phyloP scores from a whole-genome alignment of 176 grass and related monocot genomes.

The Phragmites australis region DNA sequence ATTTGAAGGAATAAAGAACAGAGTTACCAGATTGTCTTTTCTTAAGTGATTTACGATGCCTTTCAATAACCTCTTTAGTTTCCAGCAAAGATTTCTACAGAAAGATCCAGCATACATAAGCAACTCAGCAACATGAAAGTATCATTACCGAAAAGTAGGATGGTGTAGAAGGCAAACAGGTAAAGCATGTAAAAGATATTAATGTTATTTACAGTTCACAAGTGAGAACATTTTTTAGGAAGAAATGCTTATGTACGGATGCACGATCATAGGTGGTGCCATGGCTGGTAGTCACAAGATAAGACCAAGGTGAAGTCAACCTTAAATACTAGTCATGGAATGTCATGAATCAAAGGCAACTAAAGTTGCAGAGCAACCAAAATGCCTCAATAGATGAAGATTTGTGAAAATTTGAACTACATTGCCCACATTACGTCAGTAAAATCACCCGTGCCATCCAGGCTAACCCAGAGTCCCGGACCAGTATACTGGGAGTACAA shows the following conservation, averaged over 20 bases:
- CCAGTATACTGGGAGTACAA: neutral
- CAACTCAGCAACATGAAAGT: conserved; percentile 38
- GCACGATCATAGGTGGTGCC: neutral
- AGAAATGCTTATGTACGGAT: neutral
- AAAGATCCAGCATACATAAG: conserved; percentile 40
- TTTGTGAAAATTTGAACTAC: conserved; percentile 12
- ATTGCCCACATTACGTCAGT: neutral
- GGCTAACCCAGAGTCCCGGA: conserved; percentile 10
- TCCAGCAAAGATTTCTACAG: conserved; percentile 94
- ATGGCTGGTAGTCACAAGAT: neutral
- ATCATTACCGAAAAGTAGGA: conserved; percentile 6
- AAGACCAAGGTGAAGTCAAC: neutral
- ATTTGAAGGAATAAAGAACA: neutral
- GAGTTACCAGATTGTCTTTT: conserved; percentile 79
- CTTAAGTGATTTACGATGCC: conserved; percentile 94
- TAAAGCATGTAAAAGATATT: conserved; percentile 37
- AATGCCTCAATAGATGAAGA: conserved; percentile 32
- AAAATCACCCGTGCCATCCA: neutral
- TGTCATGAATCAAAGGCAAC: neutral
- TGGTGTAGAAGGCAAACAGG: conserved; percentile 21
- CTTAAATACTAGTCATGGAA: neutral
- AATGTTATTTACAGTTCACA: conserved; percentile 7
- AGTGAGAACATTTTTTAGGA: neutral
- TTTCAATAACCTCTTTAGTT: conserved; percentile 88
- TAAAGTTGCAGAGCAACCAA: conserved; percentile 1